Evolutionary conservation across 2,329 filamentous ascomycete genomes (phyloP).

Genomic region (Penicillium hordei): DNA sequence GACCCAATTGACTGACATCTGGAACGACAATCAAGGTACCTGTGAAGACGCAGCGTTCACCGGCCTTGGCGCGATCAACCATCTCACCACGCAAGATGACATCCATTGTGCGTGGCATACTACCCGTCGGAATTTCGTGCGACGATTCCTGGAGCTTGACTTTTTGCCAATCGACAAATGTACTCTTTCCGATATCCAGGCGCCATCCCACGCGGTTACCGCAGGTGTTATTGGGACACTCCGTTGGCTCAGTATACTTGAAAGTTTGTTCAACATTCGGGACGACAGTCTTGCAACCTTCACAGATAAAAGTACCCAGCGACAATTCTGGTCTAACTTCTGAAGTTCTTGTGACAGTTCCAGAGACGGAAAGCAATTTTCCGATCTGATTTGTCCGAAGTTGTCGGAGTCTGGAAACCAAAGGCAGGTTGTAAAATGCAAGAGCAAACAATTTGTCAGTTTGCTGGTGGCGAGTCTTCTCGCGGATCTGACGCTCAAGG

Average conservation of each 20-base stretch:
- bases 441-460: constrained; percentile 94
- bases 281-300: constrained; percentile 78
- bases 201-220: constrained; percentile 92
- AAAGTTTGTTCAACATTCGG: constrained; percentile 96
- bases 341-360: constrained; percentile 93
- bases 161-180: constrained; percentile 99
- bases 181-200: constrained; percentile 94
- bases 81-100: constrained; percentile 95
- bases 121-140: constrained; percentile 95
- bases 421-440: constrained; percentile 88
- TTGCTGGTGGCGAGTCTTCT: constrained; percentile 85
- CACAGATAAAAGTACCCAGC: constrained; percentile 87
- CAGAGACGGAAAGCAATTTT: constrained; percentile 90
- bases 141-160: constrained; percentile 98
- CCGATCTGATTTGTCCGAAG: constrained; percentile 88
- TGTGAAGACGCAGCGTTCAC: constrained; percentile 97
- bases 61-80: constrained; percentile 94
- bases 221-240: constrained; percentile 86
- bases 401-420: constrained; percentile 81
- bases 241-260: constrained; percentile 92
- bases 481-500: constrained; percentile 53
- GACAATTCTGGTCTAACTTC: constrained; percentile 94
- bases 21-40: constrained; percentile 95
- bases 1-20: constrained; percentile 89
- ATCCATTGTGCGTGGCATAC: constrained; percentile 98